Evolutionary conservation across 352 stramenopile species (phyloP).

Genomic region (Peronosclerospora sorghi): DNA sequence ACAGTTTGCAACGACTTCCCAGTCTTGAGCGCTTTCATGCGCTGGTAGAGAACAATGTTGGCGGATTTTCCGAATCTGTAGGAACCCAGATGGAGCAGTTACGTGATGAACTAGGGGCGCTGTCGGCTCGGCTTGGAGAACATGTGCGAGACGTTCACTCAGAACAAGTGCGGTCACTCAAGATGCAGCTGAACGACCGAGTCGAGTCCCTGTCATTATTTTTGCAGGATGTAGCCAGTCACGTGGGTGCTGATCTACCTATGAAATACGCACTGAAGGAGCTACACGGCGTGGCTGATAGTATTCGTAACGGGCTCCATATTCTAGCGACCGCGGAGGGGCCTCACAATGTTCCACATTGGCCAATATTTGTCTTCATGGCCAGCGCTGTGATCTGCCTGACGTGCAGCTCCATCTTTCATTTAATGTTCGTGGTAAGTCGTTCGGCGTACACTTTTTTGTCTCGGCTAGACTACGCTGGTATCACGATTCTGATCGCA

Average conservation of each 20-base stretch:
- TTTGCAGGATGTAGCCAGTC: constrained; percentile 50
- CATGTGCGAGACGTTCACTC: constrained; percentile 33
- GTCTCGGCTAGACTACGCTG: constrained; percentile 73
- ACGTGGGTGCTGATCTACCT: constrained; percentile 64
- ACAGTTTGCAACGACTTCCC: constrained; percentile 77
- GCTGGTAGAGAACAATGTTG: constrained; percentile 61
- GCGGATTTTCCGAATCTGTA: constrained; percentile 53
- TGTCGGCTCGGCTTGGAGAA: constrained; percentile 41
- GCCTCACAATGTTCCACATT: constrained; percentile 65
- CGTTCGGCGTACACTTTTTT: constrained; percentile 62
- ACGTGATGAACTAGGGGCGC: constrained; percentile 40
- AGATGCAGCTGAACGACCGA: constrained; percentile 38
- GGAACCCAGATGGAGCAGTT: constrained; percentile 58
- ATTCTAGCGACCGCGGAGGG: constrained; percentile 51
- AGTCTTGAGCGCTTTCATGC: constrained; percentile 71
- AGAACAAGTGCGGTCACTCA: constrained; percentile 44
- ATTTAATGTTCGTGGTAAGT: constrained; percentile 79
- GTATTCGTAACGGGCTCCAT: constrained; percentile 68
- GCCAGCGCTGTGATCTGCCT: constrained; percentile 71
- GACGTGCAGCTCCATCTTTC: constrained; percentile 72
- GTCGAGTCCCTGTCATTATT: constrained; percentile 63
- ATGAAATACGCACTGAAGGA: constrained; percentile 72
- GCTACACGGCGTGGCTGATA: constrained; percentile 59
- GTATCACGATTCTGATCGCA: constrained; percentile 81
- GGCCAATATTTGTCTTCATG: constrained; percentile 83